Evolutionary conservation across 2,329 filamentous ascomycete genomes (phyloP), one percentile per base, ranked within the genome.

Genomic region (Xylariaceae sp.): DNA sequence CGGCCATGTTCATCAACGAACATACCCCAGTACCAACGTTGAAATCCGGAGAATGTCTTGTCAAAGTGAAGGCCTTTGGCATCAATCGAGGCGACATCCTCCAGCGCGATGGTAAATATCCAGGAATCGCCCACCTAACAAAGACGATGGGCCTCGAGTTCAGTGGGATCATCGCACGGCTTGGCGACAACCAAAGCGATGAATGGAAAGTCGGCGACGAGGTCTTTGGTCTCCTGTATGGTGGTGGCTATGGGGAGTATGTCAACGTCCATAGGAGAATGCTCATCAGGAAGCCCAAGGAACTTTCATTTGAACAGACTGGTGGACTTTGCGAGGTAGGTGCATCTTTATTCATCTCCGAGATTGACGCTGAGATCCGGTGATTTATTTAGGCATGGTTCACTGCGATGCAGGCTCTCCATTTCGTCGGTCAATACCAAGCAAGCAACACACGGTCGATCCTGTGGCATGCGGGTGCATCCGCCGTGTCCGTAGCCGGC

Each of bases 171-270:
- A 55, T 55, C 10, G 41, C 53, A 4, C 39, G 18, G 0, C 41
- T 49, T 17, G 45, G 45, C 6, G 45, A 55, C 2, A 10, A 11
- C 11, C 10, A 17, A 18, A 54, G 1, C 6, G 52, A 55, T 17
- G 53, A 55, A 7, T 55, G 53, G 53, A 49, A 55, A 15, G 53
- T 55, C 11, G 53, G 44, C 17, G 53, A 55, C n/a, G 53, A 55
- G 44, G 53, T 55, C 6, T 55, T 55, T n/a, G 53, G 53, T 2
- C 30, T 55, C n/a, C 53, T 55, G 0, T 50, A 48, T 15, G 53
- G 53, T 3, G 53, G 53, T 35, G 53, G 53, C 10, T 55, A 55
- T n/a, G 53, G 37, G 4, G 53, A 55, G 34, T 55, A 55, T 8
- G 53, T 55, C 17, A 55, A 55, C 10, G 53, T 55, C 18, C 49